A percentile compares a stretch with the other conserved stretches of the same genome.
Evolutionary conservation across 305 asterid species (phyloP).

Genomic region (Petunia hybrid): DNA sequence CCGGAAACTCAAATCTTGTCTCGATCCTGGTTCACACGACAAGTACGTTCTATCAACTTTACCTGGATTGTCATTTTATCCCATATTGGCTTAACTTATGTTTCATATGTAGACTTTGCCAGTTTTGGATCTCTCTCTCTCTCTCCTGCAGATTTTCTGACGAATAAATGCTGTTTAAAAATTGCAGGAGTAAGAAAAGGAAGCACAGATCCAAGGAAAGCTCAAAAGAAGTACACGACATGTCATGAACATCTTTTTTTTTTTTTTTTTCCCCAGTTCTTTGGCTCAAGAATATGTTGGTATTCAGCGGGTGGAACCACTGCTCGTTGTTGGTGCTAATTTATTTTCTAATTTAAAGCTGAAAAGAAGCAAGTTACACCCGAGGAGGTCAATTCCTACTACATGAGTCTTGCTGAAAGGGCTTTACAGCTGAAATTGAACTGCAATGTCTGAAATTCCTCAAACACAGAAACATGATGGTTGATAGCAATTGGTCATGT

Average conservation of each 20-base stretch:
- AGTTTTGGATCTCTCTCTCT: neutral
- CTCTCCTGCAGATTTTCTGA: neutral
- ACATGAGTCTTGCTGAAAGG: neutral
- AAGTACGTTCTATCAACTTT: conserved; percentile 54
- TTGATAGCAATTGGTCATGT: neutral
- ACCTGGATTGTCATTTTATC: neutral
- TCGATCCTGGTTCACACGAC: conserved; percentile 90
- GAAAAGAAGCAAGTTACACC: neutral
- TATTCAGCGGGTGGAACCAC: neutral
- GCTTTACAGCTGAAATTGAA: neutral
- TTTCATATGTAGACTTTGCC: no score
- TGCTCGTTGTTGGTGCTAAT: neutral
- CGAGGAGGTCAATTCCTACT: neutral
- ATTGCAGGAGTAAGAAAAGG: conserved; percentile 89
- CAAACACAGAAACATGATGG: neutral
- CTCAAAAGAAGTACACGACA: conserved; percentile 52
- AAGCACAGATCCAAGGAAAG: conserved; percentile 87
- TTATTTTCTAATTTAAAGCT: neutral
- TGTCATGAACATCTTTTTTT: conserved; percentile 40
- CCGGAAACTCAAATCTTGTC: conserved; percentile 88
- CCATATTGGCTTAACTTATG: no score
- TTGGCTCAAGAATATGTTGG: neutral
- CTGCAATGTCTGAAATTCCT: neutral
- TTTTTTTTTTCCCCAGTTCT: neutral
- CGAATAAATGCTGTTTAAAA: conserved; percentile 25